phyloP scores from a whole-genome alignment of 257 asterid species.

The Solanum virginianum region DNA sequence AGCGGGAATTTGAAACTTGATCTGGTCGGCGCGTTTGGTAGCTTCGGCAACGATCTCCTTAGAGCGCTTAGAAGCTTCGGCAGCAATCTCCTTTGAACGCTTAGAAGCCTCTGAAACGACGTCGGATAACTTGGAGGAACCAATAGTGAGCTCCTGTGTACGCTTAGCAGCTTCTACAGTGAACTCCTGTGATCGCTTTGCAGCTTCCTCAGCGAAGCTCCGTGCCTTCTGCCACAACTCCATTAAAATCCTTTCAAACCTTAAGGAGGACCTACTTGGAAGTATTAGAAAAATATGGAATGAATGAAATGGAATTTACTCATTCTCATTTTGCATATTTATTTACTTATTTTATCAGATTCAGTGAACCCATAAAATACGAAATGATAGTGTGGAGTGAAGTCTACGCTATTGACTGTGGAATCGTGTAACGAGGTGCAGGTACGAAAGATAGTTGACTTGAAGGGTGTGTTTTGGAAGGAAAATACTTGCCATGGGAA shows the following conservation, averaged over 20 bases:
- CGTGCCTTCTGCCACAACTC: slow-evolving; percentile 86
- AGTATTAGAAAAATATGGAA: neutral
- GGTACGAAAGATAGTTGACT: neutral
- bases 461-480: too few relatives aligned
- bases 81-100: slow-evolving; percentile 20
- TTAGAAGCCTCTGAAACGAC: slow-evolving; percentile 47
- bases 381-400: neutral
- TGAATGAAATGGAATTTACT: neutral
- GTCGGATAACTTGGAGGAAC: slow-evolving; percentile 55
- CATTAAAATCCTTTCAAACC: slow-evolving; percentile 17
- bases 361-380: neutral
- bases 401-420: neutral
- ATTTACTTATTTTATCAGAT: neutral
- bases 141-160: slow-evolving; percentile 59
- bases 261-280: neutral
- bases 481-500: too few relatives aligned
- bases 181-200: slow-evolving; percentile 71
- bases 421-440: neutral
- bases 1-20: slow-evolving; percentile 77
- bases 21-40: slow-evolving; percentile 76
- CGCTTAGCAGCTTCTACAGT: slow-evolving; percentile 26
- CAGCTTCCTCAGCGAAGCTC: slow-evolving; percentile 78
- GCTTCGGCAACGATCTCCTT: slow-evolving; percentile 53
- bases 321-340: neutral
- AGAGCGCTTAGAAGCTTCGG: slow-evolving; percentile 57